Evolutionary conservation across 805 yeast species (phyloP).

Genomic region (Alloascoidea africana): DNA sequence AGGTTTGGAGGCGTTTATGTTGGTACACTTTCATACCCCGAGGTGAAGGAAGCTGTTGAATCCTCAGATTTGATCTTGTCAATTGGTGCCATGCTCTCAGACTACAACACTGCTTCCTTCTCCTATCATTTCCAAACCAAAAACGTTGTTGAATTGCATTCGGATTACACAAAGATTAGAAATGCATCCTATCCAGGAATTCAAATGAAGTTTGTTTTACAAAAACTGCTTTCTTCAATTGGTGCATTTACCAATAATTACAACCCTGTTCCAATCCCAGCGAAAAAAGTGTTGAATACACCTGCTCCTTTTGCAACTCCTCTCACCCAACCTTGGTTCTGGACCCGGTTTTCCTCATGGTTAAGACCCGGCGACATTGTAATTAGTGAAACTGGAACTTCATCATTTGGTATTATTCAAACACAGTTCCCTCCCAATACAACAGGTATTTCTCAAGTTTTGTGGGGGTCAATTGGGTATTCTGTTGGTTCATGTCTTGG

Average conservation of each 20-base stretch:
- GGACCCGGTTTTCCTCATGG: slow-evolving; percentile 36
- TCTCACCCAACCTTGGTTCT: slow-evolving; percentile 28
- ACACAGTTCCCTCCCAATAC: slow-evolving; percentile 35
- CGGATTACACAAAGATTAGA: slow-evolving; percentile 35
- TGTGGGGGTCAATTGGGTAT: slow-evolving; percentile 57
- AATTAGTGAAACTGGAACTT: slow-evolving; percentile 52
- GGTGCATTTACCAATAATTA: slow-evolving; percentile 25
- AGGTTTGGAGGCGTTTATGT: slow-evolving; percentile 78
- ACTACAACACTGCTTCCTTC: slow-evolving; percentile 80
- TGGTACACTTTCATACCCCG: slow-evolving; percentile 65
- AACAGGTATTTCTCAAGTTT: slow-evolving; percentile 40
- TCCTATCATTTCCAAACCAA: slow-evolving; percentile 40
- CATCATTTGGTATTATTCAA: slow-evolving; percentile 46
- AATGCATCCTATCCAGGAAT: slow-evolving; percentile 37
- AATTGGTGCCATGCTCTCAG: slow-evolving; percentile 73
- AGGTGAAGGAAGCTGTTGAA: slow-evolving; percentile 59
- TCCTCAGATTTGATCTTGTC: slow-evolving; percentile 61
- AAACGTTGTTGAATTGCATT: slow-evolving; percentile 39
- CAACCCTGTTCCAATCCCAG: slow-evolving; percentile 41
- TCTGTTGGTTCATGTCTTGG: slow-evolving; percentile 52
- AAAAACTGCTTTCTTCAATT: slow-evolving; percentile 17
- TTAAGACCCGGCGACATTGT: slow-evolving; percentile 41
- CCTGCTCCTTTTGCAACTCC: slow-evolving; percentile 31
- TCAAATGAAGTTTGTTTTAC: slow-evolving; percentile 30
- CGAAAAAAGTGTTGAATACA: slow-evolving; percentile 26